Percentiles rank a stretch among this genome's conserved stretches.
Conservation (phyloP, 2,329 filamentous ascomycete genomes). For the Parastagonospora avenae region DNA sequence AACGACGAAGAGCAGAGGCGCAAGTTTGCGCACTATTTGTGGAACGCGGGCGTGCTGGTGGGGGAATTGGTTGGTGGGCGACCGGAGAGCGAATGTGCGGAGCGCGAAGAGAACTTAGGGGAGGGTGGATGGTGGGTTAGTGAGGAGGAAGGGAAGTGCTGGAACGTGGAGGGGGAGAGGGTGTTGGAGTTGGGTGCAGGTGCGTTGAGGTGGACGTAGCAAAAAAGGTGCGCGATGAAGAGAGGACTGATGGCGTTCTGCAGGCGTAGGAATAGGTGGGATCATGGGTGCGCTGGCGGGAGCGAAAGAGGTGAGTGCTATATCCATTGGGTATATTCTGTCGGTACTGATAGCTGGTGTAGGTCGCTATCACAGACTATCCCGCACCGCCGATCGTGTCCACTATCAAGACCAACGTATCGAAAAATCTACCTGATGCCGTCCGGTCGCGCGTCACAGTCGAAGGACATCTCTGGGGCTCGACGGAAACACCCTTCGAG, state of each 20-base stretch:
- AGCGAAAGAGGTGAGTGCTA: slow-evolving; percentile 49
- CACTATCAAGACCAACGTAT: slow-evolving; percentile 64
- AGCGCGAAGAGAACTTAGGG: slow-evolving; percentile 21
- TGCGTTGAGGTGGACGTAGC: slow-evolving; percentile 48
- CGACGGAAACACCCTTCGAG: slow-evolving; percentile 52
- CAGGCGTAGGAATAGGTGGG: slow-evolving; percentile 54
- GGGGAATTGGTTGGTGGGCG: slow-evolving; percentile 50
- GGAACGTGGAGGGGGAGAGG: slow-evolving; percentile 56
- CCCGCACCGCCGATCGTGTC: slow-evolving; percentile 64
- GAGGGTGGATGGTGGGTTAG: slow-evolving; percentile 40
- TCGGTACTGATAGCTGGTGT: slow-evolving; percentile 2
- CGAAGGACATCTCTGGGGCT: slow-evolving; percentile 70
- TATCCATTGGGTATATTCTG: neutral
- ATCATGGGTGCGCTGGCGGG: slow-evolving; percentile 54
- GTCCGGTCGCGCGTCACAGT: slow-evolving; percentile 52
- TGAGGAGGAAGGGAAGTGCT: slow-evolving; percentile 39
- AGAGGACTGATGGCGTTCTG: slow-evolving; percentile 34
- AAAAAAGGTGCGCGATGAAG: slow-evolving; percentile 8
- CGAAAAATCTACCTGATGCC: slow-evolving; percentile 54
- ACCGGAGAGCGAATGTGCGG: slow-evolving; percentile 6
- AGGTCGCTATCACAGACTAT: slow-evolving; percentile 70
- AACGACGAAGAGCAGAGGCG: slow-evolving; percentile 59
- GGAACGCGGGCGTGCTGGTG: slow-evolving; percentile 65
- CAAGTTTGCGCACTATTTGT: slow-evolving; percentile 74
- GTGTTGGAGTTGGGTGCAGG: slow-evolving; percentile 73